Evolutionary conservation across 2,329 filamentous ascomycete species (phyloP).

Genomic region (Penicillium sp.): DNA sequence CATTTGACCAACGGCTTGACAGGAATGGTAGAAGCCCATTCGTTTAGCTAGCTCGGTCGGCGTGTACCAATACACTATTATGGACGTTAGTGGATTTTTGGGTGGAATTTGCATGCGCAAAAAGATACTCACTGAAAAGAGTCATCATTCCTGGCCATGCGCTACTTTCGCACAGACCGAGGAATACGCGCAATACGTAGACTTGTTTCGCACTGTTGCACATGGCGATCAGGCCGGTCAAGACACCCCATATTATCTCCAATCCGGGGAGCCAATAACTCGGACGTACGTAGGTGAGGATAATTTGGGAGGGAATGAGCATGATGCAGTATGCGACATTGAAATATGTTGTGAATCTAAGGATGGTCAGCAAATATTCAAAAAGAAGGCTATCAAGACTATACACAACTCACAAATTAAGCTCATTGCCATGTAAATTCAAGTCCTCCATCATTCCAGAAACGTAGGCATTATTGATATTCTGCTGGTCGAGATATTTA

Average conservation of each 20-base stretch:
- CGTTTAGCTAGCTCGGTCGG: constrained; percentile 37
- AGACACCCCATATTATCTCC: constrained; percentile 32
- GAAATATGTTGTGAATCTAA: constrained; percentile 42
- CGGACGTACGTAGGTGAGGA: constrained; percentile 39
- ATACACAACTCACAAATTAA: constrained; percentile 19
- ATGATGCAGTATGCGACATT: constrained; percentile 44
- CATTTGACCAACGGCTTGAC: constrained; percentile 33
- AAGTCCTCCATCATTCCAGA: constrained; percentile 30
- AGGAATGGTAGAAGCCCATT: constrained; percentile 35
- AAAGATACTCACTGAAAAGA: constrained; percentile 24
- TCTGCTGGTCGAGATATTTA: constrained; percentile 28
- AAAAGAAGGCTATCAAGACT: too few relatives aligned
- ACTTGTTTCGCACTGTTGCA: constrained; percentile 31
- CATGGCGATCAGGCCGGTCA: constrained; percentile 32
- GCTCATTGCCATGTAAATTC: constrained; percentile 22
- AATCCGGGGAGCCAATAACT: constrained; percentile 31
- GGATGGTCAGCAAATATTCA: neutral
- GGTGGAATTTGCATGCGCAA: neutral
- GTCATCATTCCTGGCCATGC: constrained; percentile 35
- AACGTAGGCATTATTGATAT: constrained; percentile 31
- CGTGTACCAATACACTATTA: constrained; percentile 40
- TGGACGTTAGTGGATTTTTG: neutral
- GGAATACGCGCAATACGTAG: constrained; percentile 31
- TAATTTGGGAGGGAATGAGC: constrained; percentile 43
- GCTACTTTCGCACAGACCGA: constrained; percentile 32